phyloP scores from a whole-genome alignment of 2,329 filamentous ascomycete species.

The Dothistroma septosporum region DNA sequence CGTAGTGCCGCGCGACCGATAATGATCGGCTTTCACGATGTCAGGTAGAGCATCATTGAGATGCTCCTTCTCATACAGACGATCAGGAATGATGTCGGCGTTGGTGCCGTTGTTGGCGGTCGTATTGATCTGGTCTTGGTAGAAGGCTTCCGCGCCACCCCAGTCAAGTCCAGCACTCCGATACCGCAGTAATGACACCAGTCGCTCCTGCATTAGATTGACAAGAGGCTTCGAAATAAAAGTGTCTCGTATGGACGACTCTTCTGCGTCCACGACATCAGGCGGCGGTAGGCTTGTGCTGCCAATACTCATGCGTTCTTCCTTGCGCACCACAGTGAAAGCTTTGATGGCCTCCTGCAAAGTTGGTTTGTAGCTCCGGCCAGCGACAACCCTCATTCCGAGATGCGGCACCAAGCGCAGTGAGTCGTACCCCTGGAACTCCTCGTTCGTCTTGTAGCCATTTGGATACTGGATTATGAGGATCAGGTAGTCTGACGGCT shows the following conservation, averaged over 20 bases:
- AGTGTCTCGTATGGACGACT: constrained; percentile 48
- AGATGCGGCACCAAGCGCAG: constrained; percentile 37
- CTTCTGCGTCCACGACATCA: constrained; percentile 27
- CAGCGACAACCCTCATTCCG: constrained; percentile 67
- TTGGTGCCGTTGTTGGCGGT: constrained; percentile 10
- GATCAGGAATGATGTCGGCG: constrained; percentile 34
- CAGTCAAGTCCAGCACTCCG: constrained; percentile 57
- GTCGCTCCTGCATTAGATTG: constrained; percentile 61
- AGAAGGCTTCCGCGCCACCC: constrained; percentile 62
- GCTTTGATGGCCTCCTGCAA: constrained; percentile 50
- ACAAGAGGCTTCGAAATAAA: constrained; percentile 72
- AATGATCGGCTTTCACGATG: constrained; percentile 51
- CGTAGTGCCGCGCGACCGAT: constrained; percentile 25
- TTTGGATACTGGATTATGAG: constrained; percentile 63
- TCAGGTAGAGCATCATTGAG: constrained; percentile 39
- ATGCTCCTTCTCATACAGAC: constrained; percentile 35
- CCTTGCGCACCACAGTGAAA: constrained; percentile 44
- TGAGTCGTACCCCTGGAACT: constrained; percentile 45
- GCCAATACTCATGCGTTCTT: constrained; percentile 15
- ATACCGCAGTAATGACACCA: constrained; percentile 59
- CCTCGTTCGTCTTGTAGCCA: constrained; percentile 59
- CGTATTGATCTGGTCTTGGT: constrained; percentile 35
- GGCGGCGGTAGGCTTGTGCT: constrained; percentile 12
- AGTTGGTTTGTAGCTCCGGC: constrained; percentile 68
- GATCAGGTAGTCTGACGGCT: constrained; percentile 64